Evolutionary conservation across 2,329 filamentous ascomycete species (phyloP).

Genomic region (Penicillium sp.): DNA sequence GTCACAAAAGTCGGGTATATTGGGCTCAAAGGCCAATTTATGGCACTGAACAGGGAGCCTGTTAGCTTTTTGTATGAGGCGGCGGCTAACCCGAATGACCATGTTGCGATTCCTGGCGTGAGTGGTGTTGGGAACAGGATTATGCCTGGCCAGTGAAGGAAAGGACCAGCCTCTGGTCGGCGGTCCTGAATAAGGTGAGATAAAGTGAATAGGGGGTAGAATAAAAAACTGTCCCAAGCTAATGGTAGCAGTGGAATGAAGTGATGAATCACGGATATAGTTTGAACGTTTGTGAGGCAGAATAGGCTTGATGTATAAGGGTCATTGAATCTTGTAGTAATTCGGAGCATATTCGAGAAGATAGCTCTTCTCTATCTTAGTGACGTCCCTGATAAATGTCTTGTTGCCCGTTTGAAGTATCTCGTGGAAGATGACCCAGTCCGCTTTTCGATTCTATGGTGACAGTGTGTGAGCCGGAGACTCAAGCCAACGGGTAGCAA

Average conservation of each 20-base stretch:
- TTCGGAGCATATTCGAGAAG: constrained; percentile 84
- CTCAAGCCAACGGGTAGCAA: not conserved
- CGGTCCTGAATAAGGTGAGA: not conserved
- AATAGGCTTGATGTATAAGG: constrained; percentile 14
- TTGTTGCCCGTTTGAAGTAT: constrained; percentile 88
- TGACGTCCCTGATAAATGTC: constrained; percentile 87
- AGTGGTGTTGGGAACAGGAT: constrained; percentile 44
- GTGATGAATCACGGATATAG: not conserved
- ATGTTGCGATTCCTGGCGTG: constrained; percentile 58
- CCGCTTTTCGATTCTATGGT: constrained; percentile 78
- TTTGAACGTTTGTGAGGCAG: constrained; percentile 1
- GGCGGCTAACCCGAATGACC: constrained; percentile 88
- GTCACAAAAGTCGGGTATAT: constrained; percentile 80
- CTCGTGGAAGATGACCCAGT: constrained; percentile 96
- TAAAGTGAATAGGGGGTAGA: not conserved
- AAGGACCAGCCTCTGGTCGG: not conserved
- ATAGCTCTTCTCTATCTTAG: constrained; percentile 94
- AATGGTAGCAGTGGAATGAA: not conserved
- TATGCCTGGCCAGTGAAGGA: constrained; percentile 48
- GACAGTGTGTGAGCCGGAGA: constrained; percentile 22
- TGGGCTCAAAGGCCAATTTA: constrained; percentile 94
- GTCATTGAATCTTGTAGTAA: constrained; percentile 69
- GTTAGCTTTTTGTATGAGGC: constrained; percentile 90
- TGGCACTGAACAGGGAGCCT: constrained; percentile 81
- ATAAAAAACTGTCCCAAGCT: not conserved